These are phyloP conservation scores for Fusarium verrucosum DNA, from an alignment of 2,329 filamentous ascomycete genomes.

Conservation along the genomic window DNA sequence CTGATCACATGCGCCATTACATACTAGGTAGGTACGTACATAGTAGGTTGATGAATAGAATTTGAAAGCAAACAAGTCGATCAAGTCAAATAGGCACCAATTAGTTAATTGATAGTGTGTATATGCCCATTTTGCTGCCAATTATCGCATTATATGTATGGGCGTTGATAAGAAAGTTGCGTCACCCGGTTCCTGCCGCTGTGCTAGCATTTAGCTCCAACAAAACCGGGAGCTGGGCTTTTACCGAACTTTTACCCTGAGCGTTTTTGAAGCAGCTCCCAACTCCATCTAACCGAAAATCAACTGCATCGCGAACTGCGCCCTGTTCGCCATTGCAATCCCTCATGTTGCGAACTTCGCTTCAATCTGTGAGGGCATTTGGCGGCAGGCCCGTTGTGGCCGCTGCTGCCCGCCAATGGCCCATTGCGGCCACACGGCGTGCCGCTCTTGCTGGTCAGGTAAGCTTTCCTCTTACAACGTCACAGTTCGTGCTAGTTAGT, in stretches of 20 bases:
- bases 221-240: constrained; percentile 47
- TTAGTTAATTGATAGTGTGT: neutral
- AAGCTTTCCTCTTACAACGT: constrained; percentile 50
- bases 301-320: constrained; percentile 45
- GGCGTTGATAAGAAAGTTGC: constrained; percentile 37
- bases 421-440: constrained; percentile 51
- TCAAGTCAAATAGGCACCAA: neutral
- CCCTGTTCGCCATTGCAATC: constrained; percentile 58
- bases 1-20: neutral
- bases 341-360: constrained; percentile 75
- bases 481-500: constrained; percentile 44
- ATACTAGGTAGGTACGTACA: neutral
- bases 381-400: constrained; percentile 63
- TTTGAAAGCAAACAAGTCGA: neutral
- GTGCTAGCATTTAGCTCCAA: constrained; percentile 37
- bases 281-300: constrained; percentile 47
- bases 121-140: neutral
- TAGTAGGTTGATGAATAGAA: neutral
- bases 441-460: constrained; percentile 47
- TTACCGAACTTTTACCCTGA: constrained; percentile 58
- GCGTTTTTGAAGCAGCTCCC: constrained; percentile 53
- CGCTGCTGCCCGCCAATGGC: constrained; percentile 68
- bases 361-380: constrained; percentile 70
- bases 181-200: constrained; percentile 52
- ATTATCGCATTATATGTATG: neutral